Percentiles rank a stretch among this genome's conserved stretches.
Conservation (phyloP, 495 filamentous ascomycete species). For the Neurospora sp. region DNA sequence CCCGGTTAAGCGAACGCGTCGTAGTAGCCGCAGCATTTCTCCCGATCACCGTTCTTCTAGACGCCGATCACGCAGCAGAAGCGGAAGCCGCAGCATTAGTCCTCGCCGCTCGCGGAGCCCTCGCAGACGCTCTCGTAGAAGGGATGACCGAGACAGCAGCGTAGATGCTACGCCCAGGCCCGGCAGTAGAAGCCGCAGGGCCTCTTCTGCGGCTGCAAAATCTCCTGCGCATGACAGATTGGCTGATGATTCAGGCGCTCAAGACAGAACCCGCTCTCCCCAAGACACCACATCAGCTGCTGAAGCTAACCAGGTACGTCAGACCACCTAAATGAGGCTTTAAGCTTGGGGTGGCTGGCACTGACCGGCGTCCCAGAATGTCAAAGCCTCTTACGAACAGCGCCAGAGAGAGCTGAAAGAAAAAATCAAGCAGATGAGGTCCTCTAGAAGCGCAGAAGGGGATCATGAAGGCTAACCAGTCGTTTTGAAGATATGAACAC, state of each 20-base stretch:
- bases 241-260: constrained; percentile 55
- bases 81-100: constrained; percentile 30
- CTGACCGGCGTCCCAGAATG: not conserved
- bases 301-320: constrained; percentile 29
- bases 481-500: constrained; percentile 14
- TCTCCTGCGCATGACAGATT: constrained; percentile 38
- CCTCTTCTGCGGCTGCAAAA: constrained; percentile 40
- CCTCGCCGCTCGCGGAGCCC: constrained; percentile 9
- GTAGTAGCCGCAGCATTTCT: constrained; percentile 32
- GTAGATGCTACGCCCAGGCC: constrained; percentile 11
- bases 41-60: constrained; percentile 12
- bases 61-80: constrained; percentile 30
- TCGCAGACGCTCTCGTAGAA: not conserved
- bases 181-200: constrained; percentile 24
- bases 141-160: not conserved
- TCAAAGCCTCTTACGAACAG: constrained; percentile 41
- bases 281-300: constrained; percentile 19
- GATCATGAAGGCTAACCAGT: constrained; percentile 37
- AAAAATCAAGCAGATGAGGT: constrained; percentile 55
- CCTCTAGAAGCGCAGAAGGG: constrained; percentile 36
- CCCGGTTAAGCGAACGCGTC: constrained; percentile 31
- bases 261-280: constrained; percentile 36
- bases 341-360: not conserved
- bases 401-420: constrained; percentile 58
- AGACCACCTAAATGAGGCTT: constrained; percentile 9